Base-by-base conservation (phyloP, 2,329 filamentous ascomycete species). In the Falciphora oryzae region DNA sequence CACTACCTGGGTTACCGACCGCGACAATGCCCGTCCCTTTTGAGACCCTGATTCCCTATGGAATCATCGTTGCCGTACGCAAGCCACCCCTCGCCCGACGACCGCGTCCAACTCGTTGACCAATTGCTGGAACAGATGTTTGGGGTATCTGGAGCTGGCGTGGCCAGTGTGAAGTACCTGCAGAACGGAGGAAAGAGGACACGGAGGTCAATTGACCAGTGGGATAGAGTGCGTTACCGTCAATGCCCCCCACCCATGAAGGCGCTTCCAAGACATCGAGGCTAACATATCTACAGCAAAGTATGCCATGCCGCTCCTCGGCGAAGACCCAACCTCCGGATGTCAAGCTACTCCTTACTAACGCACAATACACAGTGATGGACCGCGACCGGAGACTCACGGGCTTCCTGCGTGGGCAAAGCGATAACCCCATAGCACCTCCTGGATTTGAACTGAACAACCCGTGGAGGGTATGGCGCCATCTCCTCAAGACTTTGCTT, bases 21-120 rank as follows among this genome's bases (percentile, higher is more conserved):
- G 67, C 67, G 76, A 75, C 72, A 63, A 89, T 89, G 86, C 83
- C 83, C 66, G 77, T 89, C 68, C 86, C 86, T 61, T 89, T 88
- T 77, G 86, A 89, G 76, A 78, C 85, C 62, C 73, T 89, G 69
- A 79, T 89, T 76, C 85, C 86, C 58, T 88, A 88, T 75, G 86
- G 78, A 75, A 87, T 89, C 80, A 84, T 88, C 75, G 75, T 85
- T 71, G 80, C 76, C 72, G 85, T 88, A 81, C 75, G 84, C 56
- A 58, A 29, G 22, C 62, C 28, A 38, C 62, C 65, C 18, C 27
- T 57, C 66, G 53, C 63, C 64, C 63, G 53, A 65, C 59, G 57
- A 14, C 57, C 59, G 64, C 31, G 61, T 53, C 28, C 61, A 35
- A 63, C 53, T 29, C 31, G 38, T 58, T 44, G 61, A 57, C 58